Conservation (phyloP, 352 stramenopile species). For the Globisporangium middletonii region DNA sequence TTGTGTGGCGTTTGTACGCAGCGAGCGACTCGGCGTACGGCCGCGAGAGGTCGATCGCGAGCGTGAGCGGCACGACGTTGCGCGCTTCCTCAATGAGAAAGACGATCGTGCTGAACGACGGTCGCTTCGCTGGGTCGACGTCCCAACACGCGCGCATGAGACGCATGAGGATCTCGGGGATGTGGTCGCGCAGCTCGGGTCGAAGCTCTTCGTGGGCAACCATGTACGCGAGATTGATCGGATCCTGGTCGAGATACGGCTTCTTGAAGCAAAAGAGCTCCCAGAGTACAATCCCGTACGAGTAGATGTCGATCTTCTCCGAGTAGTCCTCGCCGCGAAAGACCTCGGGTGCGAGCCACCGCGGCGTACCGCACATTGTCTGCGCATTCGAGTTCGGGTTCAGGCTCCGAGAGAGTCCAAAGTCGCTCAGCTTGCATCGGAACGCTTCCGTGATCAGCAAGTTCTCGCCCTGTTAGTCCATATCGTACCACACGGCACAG, state of each 20-base stretch:
- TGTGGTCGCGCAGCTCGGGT: constrained; percentile 50
- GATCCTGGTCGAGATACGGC: constrained; percentile 71
- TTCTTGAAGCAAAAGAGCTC: constrained; percentile 84
- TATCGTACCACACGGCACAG: too few species aligned
- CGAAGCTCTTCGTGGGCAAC: constrained; percentile 71
- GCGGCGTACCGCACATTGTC: constrained; percentile 70
- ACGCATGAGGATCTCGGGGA: constrained; percentile 54
- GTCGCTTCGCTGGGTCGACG: constrained; percentile 39
- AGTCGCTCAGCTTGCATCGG: constrained; percentile 70
- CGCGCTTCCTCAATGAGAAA: constrained; percentile 59
- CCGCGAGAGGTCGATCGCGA: constrained; percentile 52
- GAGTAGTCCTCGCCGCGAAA: constrained; percentile 80
- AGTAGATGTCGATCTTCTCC: constrained; percentile 84
- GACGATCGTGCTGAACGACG: constrained; percentile 53
- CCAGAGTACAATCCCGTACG: constrained; percentile 80
- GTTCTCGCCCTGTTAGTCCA: constrained; percentile 42
- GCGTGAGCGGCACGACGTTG: constrained; percentile 35
- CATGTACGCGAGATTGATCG: constrained; percentile 73
- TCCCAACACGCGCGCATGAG: constrained; percentile 72
- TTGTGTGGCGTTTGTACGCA: constrained; percentile 20
- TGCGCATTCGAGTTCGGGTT: constrained; percentile 61
- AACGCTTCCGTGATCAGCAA: constrained; percentile 68
- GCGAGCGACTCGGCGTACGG: constrained; percentile 37
- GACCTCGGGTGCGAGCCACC: constrained; percentile 79
- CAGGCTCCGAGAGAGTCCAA: constrained; percentile 63